A percentile compares a stretch with the other conserved stretches of the same genome.
Evolutionary conservation across 2,329 filamentous ascomycete species (phyloP).

Genomic region (Blastomyces parvus): DNA sequence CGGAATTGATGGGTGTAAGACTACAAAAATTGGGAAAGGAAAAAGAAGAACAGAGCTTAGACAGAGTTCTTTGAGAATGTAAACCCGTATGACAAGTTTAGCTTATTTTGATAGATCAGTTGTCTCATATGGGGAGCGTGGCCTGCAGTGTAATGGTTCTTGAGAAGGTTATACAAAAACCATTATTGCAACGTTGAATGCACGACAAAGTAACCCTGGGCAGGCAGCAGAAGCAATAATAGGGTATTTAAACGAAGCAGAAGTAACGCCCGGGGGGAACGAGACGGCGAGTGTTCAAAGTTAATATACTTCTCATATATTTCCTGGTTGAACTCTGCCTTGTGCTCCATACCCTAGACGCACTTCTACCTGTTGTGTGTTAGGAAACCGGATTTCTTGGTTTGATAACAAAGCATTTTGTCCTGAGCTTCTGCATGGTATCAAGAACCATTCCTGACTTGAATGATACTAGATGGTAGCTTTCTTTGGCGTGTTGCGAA

Average conservation of each 20-base stretch:
- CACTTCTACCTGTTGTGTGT: not conserved
- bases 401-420: not conserved
- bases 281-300: not conserved
- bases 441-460: not conserved
- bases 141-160: not conserved
- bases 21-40: not conserved
- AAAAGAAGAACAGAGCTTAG: not conserved
- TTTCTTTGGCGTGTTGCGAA: not conserved
- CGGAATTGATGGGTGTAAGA: not conserved
- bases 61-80: not conserved
- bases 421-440: not conserved
- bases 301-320: not conserved
- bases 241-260: not conserved
- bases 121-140: not conserved
- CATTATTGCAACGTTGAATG: constrained; percentile 1
- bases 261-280: not conserved
- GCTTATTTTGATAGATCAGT: not conserved
- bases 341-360: not conserved
- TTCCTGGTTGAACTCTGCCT: not conserved
- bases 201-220: not conserved
- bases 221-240: not conserved
- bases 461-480: not conserved
- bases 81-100: not conserved
- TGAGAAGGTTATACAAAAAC: constrained; percentile 2
- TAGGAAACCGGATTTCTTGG: not conserved